These are phyloP conservation scores for Aspergillus affinis DNA, from an alignment of 495 filamentous ascomycete species.

Conservation along the genomic window DNA sequence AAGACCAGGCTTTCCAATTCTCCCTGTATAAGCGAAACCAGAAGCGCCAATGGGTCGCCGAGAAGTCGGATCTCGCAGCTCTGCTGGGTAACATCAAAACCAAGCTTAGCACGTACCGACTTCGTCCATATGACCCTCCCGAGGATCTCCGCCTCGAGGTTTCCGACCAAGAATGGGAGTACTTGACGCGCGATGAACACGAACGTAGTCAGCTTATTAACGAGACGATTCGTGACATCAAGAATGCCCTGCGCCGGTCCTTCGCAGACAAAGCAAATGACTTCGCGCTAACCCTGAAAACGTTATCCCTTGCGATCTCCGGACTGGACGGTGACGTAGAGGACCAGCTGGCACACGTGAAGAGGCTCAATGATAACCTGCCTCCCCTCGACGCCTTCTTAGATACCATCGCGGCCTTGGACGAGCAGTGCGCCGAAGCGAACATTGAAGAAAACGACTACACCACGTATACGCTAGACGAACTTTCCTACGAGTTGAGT, in stretches of 20 bases:
- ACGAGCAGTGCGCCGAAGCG: slow-evolving; percentile 87
- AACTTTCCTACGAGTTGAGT: slow-evolving; percentile 89
- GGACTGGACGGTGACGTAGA: slow-evolving; percentile 94
- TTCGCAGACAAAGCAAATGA: slow-evolving; percentile 98
- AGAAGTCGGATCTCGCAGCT: slow-evolving; percentile 92
- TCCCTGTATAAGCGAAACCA: slow-evolving; percentile 80
- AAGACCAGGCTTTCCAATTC: slow-evolving; percentile 79
- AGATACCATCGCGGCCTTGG: slow-evolving; percentile 74
- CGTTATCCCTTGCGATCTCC: slow-evolving; percentile 87
- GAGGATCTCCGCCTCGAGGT: slow-evolving; percentile 73
- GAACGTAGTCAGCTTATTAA: slow-evolving; percentile 89
- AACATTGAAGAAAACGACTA: slow-evolving; percentile 99
- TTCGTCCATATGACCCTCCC: slow-evolving; percentile 89
- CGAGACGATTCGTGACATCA: slow-evolving; percentile 97
- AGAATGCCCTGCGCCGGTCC: slow-evolving; percentile 83
- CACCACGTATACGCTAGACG: slow-evolving; percentile 96
- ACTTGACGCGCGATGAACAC: slow-evolving; percentile 76
- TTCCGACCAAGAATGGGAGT: slow-evolving; percentile 79
- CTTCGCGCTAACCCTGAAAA: slow-evolving; percentile 91
- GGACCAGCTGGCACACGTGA: slow-evolving; percentile 85
- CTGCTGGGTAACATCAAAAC: slow-evolving; percentile 98
- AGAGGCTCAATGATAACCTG: slow-evolving; percentile 74
- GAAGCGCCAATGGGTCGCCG: slow-evolving; percentile 93
- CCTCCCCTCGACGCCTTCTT: slow-evolving; percentile 87
- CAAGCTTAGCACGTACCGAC: slow-evolving; percentile 89